Percentiles rank a stretch among this genome's conserved stretches.
These are phyloP conservation scores for Aspergillus texensis DNA, from an alignment of 2,329 filamentous ascomycete species.

Conservation along the genomic window DNA sequence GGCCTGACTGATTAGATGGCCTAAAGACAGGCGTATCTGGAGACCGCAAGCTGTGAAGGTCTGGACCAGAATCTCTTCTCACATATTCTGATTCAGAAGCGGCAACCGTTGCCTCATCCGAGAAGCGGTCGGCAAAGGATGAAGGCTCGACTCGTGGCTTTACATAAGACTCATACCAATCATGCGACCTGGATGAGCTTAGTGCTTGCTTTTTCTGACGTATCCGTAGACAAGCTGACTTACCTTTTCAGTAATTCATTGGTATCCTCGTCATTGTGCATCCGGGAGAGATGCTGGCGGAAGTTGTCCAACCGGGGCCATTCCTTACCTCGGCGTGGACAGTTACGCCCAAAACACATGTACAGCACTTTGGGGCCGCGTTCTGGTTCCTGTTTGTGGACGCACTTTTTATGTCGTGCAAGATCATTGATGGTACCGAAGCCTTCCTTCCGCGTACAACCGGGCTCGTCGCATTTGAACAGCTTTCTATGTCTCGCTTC, in stretches of 20 bases:
- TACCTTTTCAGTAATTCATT: constrained; percentile 53
- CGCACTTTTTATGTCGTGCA: constrained; percentile 73
- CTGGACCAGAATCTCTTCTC: constrained; percentile 5
- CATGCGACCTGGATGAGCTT: constrained; percentile 27
- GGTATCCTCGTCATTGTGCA: constrained; percentile 59
- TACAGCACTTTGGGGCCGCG: constrained; percentile 57
- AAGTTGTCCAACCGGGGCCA: constrained; percentile 90
- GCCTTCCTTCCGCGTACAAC: constrained; percentile 64
- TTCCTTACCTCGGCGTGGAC: constrained; percentile 64
- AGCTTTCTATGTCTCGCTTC: constrained; percentile 69
- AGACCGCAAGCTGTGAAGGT: constrained; percentile 6
- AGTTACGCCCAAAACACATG: constrained; percentile 61
- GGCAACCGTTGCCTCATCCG: not conserved
- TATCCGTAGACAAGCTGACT: constrained; percentile 18
- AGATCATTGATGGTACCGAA: constrained; percentile 83
- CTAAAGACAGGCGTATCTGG: constrained; percentile 5
- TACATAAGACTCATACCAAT: constrained; percentile 38
- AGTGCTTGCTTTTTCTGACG: not conserved
- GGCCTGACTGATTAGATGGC: constrained; percentile 1
- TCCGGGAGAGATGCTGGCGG: constrained; percentile 71
- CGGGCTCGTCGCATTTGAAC: constrained; percentile 60
- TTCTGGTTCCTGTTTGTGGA: constrained; percentile 59
- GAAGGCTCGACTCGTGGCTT: constrained; percentile 23
- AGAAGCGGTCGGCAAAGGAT: constrained; percentile 18
- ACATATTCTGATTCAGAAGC: constrained; percentile 14